Base-by-base conservation (phyloP, 805 yeast species). In the Pichia phayaonensis region DNA sequence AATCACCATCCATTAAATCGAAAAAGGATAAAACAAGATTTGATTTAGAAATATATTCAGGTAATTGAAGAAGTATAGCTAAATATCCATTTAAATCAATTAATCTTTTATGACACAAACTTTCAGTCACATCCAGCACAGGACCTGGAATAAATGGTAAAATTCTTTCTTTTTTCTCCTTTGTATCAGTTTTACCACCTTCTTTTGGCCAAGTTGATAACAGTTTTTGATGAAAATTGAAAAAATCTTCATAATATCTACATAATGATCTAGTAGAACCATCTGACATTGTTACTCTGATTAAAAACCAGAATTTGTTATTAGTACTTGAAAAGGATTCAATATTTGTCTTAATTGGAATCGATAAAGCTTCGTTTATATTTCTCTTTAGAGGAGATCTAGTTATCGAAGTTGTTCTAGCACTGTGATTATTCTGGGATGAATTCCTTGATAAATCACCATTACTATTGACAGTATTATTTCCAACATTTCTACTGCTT, bases 121-220 rank as follows among this genome's bases (percentile, higher is more conserved):
- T 71, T 56, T 92, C 97, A 54, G 89, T 89, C 49, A 94, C 96
- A 60, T 85, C 86, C 39, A 95, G 84, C 45, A 92, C 75, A 2
- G 99, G 99, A 1, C 98, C 99, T 0, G 99, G 98, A 61, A 94
- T 90, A 57, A 84, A 89, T 8, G 99, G 99, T 51, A 94, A 74
- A 29, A 86, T 83, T 56, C 99, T 80, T 49, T 81, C 80, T 34
- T 84, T 84, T 54, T 96, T 80, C 47, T 81, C 80, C 26, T 86
- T 86, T 49, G 82, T 84, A 42, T 81, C 83, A 45, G 63, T 69
- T 57, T 88, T 82, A 15, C 97, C 97, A 10, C 97, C 96, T 67
- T 92, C 99, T 53, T 77, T 81, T 8, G 97, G 97, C 73, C 86
- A 94, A 26, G 82, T 74, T 59, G 86, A 94, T 46, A 92, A 72